Conservation (phyloP, 768 basidiomycete genomes). For the Melanogaster broomeanus region DNA sequence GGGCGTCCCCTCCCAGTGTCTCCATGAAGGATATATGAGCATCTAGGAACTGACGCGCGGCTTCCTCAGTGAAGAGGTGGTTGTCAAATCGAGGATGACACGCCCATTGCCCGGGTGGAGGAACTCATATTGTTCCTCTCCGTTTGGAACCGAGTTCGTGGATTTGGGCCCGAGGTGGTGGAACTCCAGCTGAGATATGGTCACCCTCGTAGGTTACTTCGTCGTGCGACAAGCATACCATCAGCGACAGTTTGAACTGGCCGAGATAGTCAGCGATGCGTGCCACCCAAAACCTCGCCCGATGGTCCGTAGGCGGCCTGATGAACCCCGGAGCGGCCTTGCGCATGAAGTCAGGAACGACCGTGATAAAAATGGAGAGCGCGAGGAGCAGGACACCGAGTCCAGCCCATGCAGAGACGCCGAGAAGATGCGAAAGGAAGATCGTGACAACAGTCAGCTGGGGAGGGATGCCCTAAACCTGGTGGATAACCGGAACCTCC, state of each 20-base stretch:
- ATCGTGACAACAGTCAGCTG: slow-evolving; percentile 23
- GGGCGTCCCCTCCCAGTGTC: too few relatives aligned
- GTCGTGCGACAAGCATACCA: too few relatives aligned
- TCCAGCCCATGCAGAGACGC: slow-evolving; percentile 30
- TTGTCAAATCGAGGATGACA: too few relatives aligned
- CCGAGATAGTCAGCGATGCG: slow-evolving; percentile 19
- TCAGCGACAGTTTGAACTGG: slow-evolving; percentile 21
- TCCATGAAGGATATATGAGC: too few relatives aligned
- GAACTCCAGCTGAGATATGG: too few relatives aligned
- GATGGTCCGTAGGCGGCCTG: slow-evolving; percentile 26
- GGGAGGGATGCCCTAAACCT: slow-evolving; percentile 28
- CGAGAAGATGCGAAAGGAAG: slow-evolving; percentile 26
- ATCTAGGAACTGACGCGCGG: too few relatives aligned
- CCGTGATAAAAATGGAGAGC: slow-evolving; percentile 28
- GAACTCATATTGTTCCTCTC: too few relatives aligned
- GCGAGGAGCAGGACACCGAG: slow-evolving; percentile 25
- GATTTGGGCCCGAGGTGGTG: too few relatives aligned
- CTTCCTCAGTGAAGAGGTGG: too few relatives aligned
- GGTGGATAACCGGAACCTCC: slow-evolving; percentile 27
- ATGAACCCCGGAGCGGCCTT: slow-evolving; percentile 30
- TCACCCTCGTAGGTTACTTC: too few relatives aligned
- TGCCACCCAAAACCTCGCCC: slow-evolving; percentile 31
- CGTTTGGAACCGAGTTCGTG: too few relatives aligned
- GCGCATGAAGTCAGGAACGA: slow-evolving; percentile 33
- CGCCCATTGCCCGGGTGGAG: too few relatives aligned